Evolutionary conservation across 2,329 filamentous ascomycete genomes (phyloP), one percentile per base, ranked within the genome.

Genomic region (Aspergillus arachidicola): DNA sequence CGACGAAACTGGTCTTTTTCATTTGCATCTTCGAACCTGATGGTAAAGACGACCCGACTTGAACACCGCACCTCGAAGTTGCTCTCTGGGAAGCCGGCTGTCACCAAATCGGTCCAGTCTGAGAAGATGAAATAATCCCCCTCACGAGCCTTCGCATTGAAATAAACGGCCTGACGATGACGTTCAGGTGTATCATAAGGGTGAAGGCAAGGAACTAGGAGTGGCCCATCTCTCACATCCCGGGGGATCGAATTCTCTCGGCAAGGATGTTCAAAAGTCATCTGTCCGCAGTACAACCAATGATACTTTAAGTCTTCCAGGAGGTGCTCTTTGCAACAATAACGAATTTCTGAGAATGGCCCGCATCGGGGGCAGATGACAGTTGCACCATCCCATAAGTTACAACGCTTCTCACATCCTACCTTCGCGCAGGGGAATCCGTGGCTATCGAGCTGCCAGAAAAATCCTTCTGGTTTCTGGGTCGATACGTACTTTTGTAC

Each of bases 401-500:
- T 71, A 58, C 77, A 80, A 43, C 67, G 64, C 32, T 69, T 71
- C 23, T 71, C 57, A 54, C 78, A 79, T 43, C 62, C 63, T 2
- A 34, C 19, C 55, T 65, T 68, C 16, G 66, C 64, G 58, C 78
- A 79, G n/a, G 62, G 69, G 79, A 87, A 79, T 76, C 83, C 19
- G 80, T 82, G 21, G 80, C 83, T 66, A 79, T 86, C 63, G 79
- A 85, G 59, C 81, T 87, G 69, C 64, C 67, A 75, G 57, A 72
- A 71, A 48, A 69, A 74, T 1, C 61, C 64, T 10, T 64, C 58
- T 11, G 65, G 66, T 43, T 68, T 70, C n/a, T 64, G 60, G 19
- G 36, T 60, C 11, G 62, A 57, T 41, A 58, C 38, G 6, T 11
- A 59, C 2, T 43, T 23, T n/a, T 58, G 51, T 32, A 46, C 16